phyloP scores from a whole-genome alignment of 2,329 filamentous ascomycete genomes.

The Gliomastix tumulicola region DNA sequence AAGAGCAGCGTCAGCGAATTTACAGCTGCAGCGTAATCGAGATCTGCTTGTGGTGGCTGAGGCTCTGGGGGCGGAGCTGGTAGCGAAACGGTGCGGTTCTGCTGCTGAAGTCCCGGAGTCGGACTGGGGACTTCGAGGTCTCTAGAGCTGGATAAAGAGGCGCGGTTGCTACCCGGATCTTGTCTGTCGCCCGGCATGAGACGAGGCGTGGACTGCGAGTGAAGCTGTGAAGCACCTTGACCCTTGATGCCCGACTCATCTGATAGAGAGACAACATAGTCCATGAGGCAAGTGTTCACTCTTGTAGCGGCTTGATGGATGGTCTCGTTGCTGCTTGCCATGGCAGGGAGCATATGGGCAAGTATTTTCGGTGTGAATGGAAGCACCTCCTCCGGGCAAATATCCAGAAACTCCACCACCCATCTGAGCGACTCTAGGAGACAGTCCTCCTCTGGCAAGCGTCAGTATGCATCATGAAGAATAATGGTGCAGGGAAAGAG shows the following conservation, averaged over 20 bases:
- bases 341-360: slow-evolving; percentile 84
- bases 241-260: slow-evolving; percentile 47
- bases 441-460: slow-evolving; percentile 71
- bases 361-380: slow-evolving; percentile 90
- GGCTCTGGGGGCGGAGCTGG: slow-evolving; percentile 21
- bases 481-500: background rate
- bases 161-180: slow-evolving; percentile 41
- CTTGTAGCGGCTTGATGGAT: slow-evolving; percentile 83
- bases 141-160: slow-evolving; percentile 43
- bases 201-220: slow-evolving; percentile 26
- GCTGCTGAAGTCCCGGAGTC: slow-evolving; percentile 28
- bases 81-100: background rate
- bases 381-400: slow-evolving; percentile 93
- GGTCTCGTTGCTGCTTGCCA: slow-evolving; percentile 85
- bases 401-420: slow-evolving; percentile 95
- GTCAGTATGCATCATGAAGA: slow-evolving; percentile 7
- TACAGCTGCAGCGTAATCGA: slow-evolving; percentile 95
- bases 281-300: slow-evolving; percentile 86
- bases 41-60: slow-evolving; percentile 50
- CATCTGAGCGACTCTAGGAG: slow-evolving; percentile 85
- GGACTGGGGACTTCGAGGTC: slow-evolving; percentile 47
- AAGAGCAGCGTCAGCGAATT: slow-evolving; percentile 90
- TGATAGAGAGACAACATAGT: slow-evolving; percentile 87
- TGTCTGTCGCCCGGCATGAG: slow-evolving; percentile 34
- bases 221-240: slow-evolving; percentile 11